Percentiles rank a stretch among this genome's conserved stretches.
phyloP scores from a whole-genome alignment of 805 yeast species.

The Barnettozyma wickerhamii region DNA sequence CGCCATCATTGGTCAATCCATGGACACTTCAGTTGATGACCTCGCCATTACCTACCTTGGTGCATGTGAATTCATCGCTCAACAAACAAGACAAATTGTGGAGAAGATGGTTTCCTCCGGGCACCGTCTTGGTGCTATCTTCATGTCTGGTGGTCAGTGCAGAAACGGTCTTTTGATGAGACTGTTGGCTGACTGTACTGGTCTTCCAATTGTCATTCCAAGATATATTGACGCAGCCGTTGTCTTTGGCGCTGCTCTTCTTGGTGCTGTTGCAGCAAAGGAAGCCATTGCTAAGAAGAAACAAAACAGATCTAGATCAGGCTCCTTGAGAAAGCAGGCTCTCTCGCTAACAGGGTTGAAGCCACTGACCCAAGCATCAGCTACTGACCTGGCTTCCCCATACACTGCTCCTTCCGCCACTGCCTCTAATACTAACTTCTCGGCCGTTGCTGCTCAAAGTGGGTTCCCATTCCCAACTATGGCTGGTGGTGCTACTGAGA shows the following conservation, averaged over 20 bases:
- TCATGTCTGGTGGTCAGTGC: conserved; percentile 96
- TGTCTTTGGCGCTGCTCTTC: conserved; percentile 90
- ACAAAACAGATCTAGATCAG: conserved; percentile 15
- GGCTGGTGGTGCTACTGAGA: conserved; percentile 27
- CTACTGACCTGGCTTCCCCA: conserved; percentile 48
- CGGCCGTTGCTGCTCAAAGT: conserved; percentile 29
- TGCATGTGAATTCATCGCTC: conserved; percentile 96
- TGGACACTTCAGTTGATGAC: conserved; percentile 84
- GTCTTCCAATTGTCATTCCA: conserved; percentile 87
- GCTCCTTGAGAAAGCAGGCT: conserved; percentile 21
- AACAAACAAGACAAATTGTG: conserved; percentile 93
- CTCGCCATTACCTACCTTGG: conserved; percentile 84
- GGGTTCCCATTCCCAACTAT: conserved; percentile 48
- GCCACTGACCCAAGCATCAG: conserved; percentile 17
- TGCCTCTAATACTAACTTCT: conserved; percentile 51
- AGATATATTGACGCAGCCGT: conserved; percentile 96
- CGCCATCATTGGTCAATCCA: conserved; percentile 83
- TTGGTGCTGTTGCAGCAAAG: conserved; percentile 92
- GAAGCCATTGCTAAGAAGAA: conserved; percentile 36
- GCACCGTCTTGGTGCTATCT: conserved; percentile 68
- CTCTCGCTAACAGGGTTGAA: conserved; percentile 19
- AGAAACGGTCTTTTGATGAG: conserved; percentile 87
- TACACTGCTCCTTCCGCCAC: conserved; percentile 82
- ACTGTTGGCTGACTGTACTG: conserved; percentile 88
- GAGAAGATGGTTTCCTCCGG: conserved; percentile 81